Evolutionary conservation across 2,329 filamentous ascomycete genomes (phyloP).

Genomic region (Hypoxylon sp.): DNA sequence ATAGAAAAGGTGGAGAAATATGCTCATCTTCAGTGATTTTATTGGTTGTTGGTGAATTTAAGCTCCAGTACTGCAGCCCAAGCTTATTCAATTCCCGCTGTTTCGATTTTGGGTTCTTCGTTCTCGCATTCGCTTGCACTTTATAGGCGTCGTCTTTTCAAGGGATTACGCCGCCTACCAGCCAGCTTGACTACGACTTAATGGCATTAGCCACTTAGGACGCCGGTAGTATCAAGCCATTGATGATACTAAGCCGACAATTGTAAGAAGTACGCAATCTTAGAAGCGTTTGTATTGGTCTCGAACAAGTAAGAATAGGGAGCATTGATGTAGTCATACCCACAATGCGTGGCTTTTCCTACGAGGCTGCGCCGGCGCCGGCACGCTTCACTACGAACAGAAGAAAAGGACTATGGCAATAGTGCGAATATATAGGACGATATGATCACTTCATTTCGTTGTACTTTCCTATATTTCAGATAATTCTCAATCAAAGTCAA

Average conservation of each 20-base stretch:
- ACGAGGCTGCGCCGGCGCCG: slow-evolving; percentile 6
- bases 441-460: slow-evolving; percentile 8
- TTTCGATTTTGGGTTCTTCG: neutral
- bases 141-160: neutral
- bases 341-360: slow-evolving; percentile 6
- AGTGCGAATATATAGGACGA: slow-evolving; percentile 24
- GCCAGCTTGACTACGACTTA: neutral
- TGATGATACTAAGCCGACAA: neutral
- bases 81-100: slow-evolving; percentile 21
- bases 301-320: slow-evolving; percentile 10
- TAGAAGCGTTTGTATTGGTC: slow-evolving; percentile 8
- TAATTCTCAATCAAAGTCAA: slow-evolving; percentile 3
- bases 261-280: slow-evolving; percentile 1
- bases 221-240: neutral
- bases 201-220: neutral
- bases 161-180: neutral
- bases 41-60: slow-evolving; percentile 22
- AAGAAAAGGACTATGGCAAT: neutral
- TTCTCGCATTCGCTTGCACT: slow-evolving; percentile 29
- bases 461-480: slow-evolving; percentile 3
- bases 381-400: neutral
- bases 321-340: slow-evolving; percentile 14
- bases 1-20: slow-evolving; percentile 9
- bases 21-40: neutral
- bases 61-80: slow-evolving; percentile 4